These are phyloP conservation scores for Noccaea bulbosa DNA, from an alignment of 345 rosid genomes.

Conservation along the genomic window DNA sequence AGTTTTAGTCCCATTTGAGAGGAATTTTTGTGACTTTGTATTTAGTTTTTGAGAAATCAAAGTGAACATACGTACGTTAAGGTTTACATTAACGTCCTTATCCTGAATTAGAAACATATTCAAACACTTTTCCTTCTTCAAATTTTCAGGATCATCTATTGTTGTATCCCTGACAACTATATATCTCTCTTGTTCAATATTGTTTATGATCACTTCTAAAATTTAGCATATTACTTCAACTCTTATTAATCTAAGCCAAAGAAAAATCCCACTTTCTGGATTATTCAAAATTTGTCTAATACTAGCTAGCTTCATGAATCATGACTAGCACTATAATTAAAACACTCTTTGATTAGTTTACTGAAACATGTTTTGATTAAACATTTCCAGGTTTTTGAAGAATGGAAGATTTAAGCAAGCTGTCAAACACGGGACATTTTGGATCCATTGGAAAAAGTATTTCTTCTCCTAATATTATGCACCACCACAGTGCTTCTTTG, in stretches of 20 bases:
- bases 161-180: background rate
- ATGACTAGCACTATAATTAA: background rate
- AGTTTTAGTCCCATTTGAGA: too few relatives aligned
- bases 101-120: background rate
- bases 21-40: too few relatives aligned
- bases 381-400: constrained; percentile 15
- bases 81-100: background rate
- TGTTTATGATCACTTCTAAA: background rate
- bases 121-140: background rate
- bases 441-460: constrained; percentile 49
- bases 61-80: background rate
- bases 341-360: background rate
- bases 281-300: background rate
- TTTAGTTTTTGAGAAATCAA: background rate
- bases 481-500: constrained; percentile 55
- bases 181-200: background rate
- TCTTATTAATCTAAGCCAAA: background rate
- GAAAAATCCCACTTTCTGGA: background rate
- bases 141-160: background rate
- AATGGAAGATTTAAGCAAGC: constrained; percentile 57
- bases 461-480: constrained; percentile 41
- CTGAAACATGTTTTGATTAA: background rate
- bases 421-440: constrained; percentile 46
- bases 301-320: background rate
- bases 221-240: background rate